Base-by-base conservation (phyloP, 768 basidiomycete species). In the Kwoniella newhampshirensis region DNA sequence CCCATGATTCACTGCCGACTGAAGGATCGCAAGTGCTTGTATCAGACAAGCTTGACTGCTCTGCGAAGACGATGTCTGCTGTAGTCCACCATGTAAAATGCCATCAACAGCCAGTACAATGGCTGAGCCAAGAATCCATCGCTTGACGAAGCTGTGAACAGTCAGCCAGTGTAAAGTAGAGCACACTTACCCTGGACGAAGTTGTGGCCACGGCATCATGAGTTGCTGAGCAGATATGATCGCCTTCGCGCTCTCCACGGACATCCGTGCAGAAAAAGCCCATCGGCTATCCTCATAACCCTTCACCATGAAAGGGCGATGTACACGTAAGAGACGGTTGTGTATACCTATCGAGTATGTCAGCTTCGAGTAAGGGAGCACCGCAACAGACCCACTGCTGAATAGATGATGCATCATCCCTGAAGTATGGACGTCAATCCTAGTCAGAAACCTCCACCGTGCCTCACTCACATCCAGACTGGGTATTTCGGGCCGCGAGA, bases 101-200 rank as follows among this genome's bases (percentile, higher is more conserved):
- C 32, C 15, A 32, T 52, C 41, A 4, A 57, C 36, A 9, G 60
- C 51, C 26, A 57, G 20, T 44, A 62, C 54, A 13, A 53, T 41
- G 20, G 45, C 44, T 3, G 55, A 28, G 3, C 55, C 55, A 7
- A 62, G 44, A 26, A 62, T 48, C 60, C 60, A 62, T 11, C 54
- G 54, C 27, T 25, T 47, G 13, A 62, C 44, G 32, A 62, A 62
- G 3, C 56, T 62, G 18, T 15, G 12, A 23, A 43, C 6, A 26
- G 25, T 40, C 26, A 41, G 36, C 40, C 2, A 4, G 15, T 21
- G 17, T n/a, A 30, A 18, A 3, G 25, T 27, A 8, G 13, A 18
- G 32, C 5, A 18, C 1, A 53, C 52, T 48, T 12, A 51, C 55
- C 42, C 28, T 20, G 54, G 56, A 15, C 55, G 37, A 12, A 54